A percentile compares a stretch with the other conserved stretches of the same genome.
phyloP scores from a whole-genome alignment of 2,329 filamentous ascomycete species.

The Ilyonectria mors-panacis region DNA sequence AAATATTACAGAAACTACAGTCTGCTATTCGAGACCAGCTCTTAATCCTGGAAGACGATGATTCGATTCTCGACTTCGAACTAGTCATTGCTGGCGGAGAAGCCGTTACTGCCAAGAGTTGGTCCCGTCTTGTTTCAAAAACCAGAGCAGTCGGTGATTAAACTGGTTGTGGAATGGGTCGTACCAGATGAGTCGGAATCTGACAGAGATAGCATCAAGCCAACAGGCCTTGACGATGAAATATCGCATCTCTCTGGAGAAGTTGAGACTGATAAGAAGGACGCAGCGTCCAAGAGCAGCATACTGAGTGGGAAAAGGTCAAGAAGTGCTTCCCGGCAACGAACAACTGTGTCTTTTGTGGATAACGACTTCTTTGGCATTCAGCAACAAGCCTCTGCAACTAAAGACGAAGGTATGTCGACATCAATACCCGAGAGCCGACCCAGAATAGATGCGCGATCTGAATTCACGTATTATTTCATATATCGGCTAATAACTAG shows the following conservation, averaged over 20 bases:
- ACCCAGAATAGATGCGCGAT: background rate
- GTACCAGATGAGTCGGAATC: background rate
- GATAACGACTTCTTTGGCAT: constrained; percentile 1
- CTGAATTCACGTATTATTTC: background rate
- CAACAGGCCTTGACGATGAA: background rate
- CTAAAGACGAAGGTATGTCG: background rate
- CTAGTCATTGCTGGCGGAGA: background rate
- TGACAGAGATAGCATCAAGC: background rate
- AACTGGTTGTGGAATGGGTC: background rate
- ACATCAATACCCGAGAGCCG: background rate
- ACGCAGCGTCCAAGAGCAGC: background rate
- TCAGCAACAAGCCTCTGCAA: background rate
- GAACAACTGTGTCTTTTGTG: background rate
- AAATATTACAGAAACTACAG: constrained; percentile 1
- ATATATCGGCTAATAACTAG: background rate
- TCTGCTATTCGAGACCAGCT: constrained; percentile 4
- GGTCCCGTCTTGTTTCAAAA: constrained; percentile 8
- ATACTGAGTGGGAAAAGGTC: background rate
- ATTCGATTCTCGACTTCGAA: background rate
- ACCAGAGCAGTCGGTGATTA: background rate
- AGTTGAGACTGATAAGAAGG: background rate
- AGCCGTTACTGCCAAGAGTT: background rate
- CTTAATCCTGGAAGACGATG: background rate
- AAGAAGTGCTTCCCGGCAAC: constrained; percentile 6
- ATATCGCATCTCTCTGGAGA: background rate